Evolutionary conservation across 768 basidiomycete species (phyloP), one percentile per base, ranked within the genome.

Genomic region (Suillus brevipes): DNA sequence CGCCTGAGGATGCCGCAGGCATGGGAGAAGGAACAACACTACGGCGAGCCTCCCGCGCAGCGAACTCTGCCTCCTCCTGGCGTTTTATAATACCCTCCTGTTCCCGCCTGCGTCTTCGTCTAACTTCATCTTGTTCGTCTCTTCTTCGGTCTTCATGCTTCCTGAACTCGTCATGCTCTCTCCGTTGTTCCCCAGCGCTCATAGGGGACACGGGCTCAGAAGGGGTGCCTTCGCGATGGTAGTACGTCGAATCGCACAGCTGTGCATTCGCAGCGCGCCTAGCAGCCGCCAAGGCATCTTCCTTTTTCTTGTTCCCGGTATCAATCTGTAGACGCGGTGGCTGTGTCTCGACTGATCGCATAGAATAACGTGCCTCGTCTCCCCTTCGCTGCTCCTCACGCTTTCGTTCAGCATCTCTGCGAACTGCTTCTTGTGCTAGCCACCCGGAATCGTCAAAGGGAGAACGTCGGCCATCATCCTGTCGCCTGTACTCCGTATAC

Each of bases 31-130:
- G 67, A 45, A 72, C 69, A 50, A 77, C 65, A 42, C 72, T 75
- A 64, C 80, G 78, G 60, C 84, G 78, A 57, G 80, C 78, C 40
- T 77, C 75, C 45, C 80, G 80, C 42, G 84, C 84, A 37, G 81
- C 80, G 16, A 80, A 77, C 16, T 87, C 84, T 8, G 85, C 84
- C 69, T 89, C 88, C 58, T 83, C 83, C 70, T 89, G 89, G 59
- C 89, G 78, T 50, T 78, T 79, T 8, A 79, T 64, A 64, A 90
- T 87, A 0, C 82, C 87, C 12, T 86, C 85, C 63, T 87, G 84
- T 64, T 89, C 85, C 59, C 79, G 78, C 63, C 76, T 79, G 63
- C 83, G 77, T 68, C 81, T 81, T 65, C 81, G 77, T 65, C 78
- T 77, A 0, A 68, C 68, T 4, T 81, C 82, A 57, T 85, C 84